Base-by-base conservation (phyloP, 352 stramenopile species). In the Pythium chondricola region DNA sequence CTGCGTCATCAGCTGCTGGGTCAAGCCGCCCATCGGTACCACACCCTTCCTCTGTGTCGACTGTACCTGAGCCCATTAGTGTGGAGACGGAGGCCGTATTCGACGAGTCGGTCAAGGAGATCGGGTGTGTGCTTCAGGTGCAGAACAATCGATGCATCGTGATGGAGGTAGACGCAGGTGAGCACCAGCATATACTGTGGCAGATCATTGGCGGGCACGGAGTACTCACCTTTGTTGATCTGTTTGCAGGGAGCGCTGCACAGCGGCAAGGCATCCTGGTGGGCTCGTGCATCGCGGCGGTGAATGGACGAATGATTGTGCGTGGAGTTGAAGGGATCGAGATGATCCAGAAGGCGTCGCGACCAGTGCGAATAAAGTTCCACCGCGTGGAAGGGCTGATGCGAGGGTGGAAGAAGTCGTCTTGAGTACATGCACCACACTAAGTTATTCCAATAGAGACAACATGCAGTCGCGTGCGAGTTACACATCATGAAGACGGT, bases 321-420 rank as follows among this genome's bases (percentile, higher is more conserved):
- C 67, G 74, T 22, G 70, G 67, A 10, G 57, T 59, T 25, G 77
- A 88, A 18, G 52, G 71, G 30, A 65, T 89, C 33, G 59, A 47
- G 11, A 55, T 67, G 33, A 80, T 91, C 40, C 63, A 69, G 43
- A 74, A 67, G 10, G 76, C 69, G 3, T 43, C 62, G 27, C 74
- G 80, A 35, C 80, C 80, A 13, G 60, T 91, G 24, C 53, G 68
- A 43, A 65, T 91, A 47, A 84, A 63, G 21, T 67, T 91, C 38
- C 77, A 84, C 58, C 80, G 77, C 13, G 75, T 90, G n/a, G 75
- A 90, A 63, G 75, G 75, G 0, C 64, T 90, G 16, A 90, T 88
- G 75, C 67, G 74, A 40, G 78, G 68, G 6, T 87, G 78, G 78
- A 75, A 48, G 25, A 31, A 40, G 8, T 54, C 43, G 14, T 54